Evolutionary conservation across 73 alveolate species (phyloP), one percentile per base, ranked within the genome.

Genomic region (Tetrahymena borealis): DNA sequence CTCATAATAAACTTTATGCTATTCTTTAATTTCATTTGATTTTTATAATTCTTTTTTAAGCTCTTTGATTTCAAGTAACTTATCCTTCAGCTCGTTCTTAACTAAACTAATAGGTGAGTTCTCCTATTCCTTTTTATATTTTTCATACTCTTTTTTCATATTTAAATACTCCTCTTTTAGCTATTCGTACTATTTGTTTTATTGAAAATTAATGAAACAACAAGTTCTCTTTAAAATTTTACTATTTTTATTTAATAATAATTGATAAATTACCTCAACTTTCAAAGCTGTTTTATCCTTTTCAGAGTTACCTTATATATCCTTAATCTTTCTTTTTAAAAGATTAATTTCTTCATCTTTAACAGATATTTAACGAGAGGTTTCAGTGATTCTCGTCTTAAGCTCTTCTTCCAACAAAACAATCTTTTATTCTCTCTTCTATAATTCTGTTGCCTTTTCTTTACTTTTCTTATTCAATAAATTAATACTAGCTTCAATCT

Each of bases 321-420:
- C 95, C 33, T 93, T 85, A 18, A 79, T 24, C 43, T 90, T 78
- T 85, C 91, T 93, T 31, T 79, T 93, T 15, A 85, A 78, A 3
- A 35, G 15, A 32, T 79, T 40, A 37, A 93, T 93, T 42, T 93
- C 95, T 24, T 93, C 95, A 90, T 93, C 95, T 39, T 93, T 93
- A 20, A 39, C 12, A 40, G 90, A 79, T 7, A 93, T 42, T 39
- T 79, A 79, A 39, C 91, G 90, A n/a, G 95, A 85, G 13, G 93
- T 85, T 37, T 93, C 93, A 4, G 39, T 42, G 18, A 90, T 38
- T 38, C 77, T 90, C 31, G 41, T 38, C 31, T 90, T 90, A 1
- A 90, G 40, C 36, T 90, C 93, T 39, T 90, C 93, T 39, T 90
- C 93, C 15, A 90, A 31, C 20, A 32, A 12, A 38, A 90, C 39